Percentiles rank a stretch among this genome's conserved stretches.
These are phyloP conservation scores for Fonsecaea pugnacius DNA, from an alignment of 2,329 filamentous ascomycete species.

Conservation along the genomic window DNA sequence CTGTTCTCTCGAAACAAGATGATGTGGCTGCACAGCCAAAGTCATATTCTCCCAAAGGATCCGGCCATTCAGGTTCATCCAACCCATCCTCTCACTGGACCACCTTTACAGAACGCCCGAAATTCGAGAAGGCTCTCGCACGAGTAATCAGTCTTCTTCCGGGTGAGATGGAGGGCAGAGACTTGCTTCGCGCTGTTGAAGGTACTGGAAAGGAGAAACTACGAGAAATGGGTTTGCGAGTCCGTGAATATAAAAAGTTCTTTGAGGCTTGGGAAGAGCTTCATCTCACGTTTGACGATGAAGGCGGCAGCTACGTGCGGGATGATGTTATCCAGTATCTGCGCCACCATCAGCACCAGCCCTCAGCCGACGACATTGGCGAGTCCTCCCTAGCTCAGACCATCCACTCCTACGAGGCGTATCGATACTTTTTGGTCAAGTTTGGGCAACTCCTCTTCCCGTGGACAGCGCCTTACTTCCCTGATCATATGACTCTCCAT, in stretches of 20 bases:
- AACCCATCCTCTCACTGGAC: conserved; percentile 6
- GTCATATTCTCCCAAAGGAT: conserved; percentile 4
- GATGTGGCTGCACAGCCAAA: conserved; percentile 8
- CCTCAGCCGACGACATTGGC: conserved; percentile 25
- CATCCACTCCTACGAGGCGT: conserved; percentile 50
- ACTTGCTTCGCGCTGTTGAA: conserved; percentile 46
- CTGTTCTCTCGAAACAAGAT: background rate
- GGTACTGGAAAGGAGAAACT: conserved; percentile 47
- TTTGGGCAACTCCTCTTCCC: conserved; percentile 45
- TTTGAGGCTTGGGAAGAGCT: conserved; percentile 48
- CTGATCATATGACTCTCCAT: conserved; percentile 52
- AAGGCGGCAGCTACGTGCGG: conserved; percentile 47
- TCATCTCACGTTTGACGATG: conserved; percentile 36
- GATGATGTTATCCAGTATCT: conserved; percentile 50
- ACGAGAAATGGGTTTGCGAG: conserved; percentile 47
- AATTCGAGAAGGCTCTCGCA: conserved; percentile 36
- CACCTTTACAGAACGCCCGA: conserved; percentile 33
- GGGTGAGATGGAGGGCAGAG: conserved; percentile 38
- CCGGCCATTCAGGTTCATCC: conserved; percentile 11
- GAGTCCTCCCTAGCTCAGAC: conserved; percentile 40
- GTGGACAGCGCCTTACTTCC: conserved; percentile 48
- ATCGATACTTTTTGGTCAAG: conserved; percentile 47
- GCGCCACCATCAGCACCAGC: conserved; percentile 37
- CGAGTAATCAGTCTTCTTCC: conserved; percentile 35
- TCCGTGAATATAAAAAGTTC: conserved; percentile 47